Conservation (phyloP, 176 grass and related monocot species). For the Melocanna baccifera region DNA sequence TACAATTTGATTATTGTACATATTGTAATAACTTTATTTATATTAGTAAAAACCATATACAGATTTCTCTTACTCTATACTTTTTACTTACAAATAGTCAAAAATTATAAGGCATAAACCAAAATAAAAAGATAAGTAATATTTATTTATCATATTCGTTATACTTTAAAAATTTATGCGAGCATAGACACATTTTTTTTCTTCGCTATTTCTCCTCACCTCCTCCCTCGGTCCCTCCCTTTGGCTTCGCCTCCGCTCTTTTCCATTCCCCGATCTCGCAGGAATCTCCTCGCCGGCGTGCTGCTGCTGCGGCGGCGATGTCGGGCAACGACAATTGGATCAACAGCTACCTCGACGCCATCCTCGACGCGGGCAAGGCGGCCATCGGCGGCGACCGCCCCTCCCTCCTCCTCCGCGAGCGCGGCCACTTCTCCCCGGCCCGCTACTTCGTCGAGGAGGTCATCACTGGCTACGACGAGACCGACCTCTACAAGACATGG, state of each 20-base stretch:
- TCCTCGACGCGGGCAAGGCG: constrained; percentile 59
- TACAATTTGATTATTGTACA: too few relatives aligned
- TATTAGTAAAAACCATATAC: too few relatives aligned
- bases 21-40: too few relatives aligned
- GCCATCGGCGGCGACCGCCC: constrained; percentile 58
- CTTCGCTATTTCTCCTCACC: constrained; percentile 25
- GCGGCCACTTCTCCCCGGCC: constrained; percentile 66
- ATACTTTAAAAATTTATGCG: too few relatives aligned
- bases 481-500: constrained; percentile 81
- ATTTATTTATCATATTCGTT: too few relatives aligned
- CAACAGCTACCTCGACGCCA: constrained; percentile 75
- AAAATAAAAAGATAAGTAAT: too few relatives aligned
- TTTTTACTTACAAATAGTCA: too few relatives aligned
- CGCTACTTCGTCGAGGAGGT: constrained; percentile 84
- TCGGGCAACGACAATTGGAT: constrained; percentile 78
- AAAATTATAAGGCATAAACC: too few relatives aligned
- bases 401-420: constrained; percentile 67
- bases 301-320: constrained; percentile 29
- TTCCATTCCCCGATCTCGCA: constrained; percentile 31
- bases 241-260: constrained; percentile 23
- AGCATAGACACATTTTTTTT: too few relatives aligned
- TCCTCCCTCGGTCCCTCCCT: background rate
- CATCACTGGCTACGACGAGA: constrained; percentile 85
- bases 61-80: too few relatives aligned
- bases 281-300: constrained; percentile 28